Base-by-base conservation (phyloP, 495 filamentous ascomycete species). In the Cenococcum geophilum region DNA sequence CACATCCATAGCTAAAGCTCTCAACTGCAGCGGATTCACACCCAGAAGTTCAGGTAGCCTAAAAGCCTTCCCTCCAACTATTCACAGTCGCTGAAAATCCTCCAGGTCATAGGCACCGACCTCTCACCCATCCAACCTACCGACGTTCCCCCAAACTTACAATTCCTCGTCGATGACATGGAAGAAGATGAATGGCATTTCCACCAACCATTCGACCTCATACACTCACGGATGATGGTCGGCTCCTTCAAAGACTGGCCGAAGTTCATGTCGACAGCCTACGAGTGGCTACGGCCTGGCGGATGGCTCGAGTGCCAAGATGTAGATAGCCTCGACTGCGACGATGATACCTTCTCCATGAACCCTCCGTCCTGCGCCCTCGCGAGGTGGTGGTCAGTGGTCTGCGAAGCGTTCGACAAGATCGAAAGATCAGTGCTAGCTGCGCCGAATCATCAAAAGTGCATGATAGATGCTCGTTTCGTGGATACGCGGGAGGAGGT, bases 301-400 rank as follows among this genome's bases (percentile, higher is more conserved):
- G 62, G 62, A 16, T 68, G 47, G 36, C 18, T 65, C 1, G 66
- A 68, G 27, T 47, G 60, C n/a, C 63, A 66, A 20, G 63, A 66
- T 36, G 56, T 59, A n/a, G 51, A 43, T 16, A 22, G 35, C 6
- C 53, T 57, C 22, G 23, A 18, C 11, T 18, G 32, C 6, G 43
- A 43, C 37, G 43, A 18, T 14, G 45, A 56, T 23, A 27, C 25
- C 18, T 52, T 52, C 23, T 25, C 49, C 3, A 23, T 52, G 21
- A 6, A 52, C 23, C 49, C 49, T 18, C 50, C 25, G 6, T 42
- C 51, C 18, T 36, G 51, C 23, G 21, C 25, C 8, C 50, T 57
- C 5, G 25, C 52, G 59, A 5, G 35, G 10, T 52, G 54, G n/a
- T 60, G 36, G 22, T 27, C 49, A 11, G 25, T 35, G n/a, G 22